phyloP scores from a whole-genome alignment of 257 asterid genomes.

The Verbena officinalis region DNA sequence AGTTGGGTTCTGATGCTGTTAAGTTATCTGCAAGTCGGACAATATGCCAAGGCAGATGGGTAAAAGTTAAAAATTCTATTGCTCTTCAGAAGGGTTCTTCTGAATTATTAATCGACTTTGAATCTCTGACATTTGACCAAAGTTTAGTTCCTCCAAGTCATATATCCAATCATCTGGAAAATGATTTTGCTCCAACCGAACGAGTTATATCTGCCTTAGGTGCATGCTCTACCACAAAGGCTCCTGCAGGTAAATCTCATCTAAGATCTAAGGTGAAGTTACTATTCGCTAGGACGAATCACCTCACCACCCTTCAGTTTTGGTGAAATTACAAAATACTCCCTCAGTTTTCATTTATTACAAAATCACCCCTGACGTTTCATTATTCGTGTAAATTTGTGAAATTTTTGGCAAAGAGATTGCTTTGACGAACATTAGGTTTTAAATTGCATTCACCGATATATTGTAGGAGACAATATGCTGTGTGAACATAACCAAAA shows the following conservation, averaged over 20 bases:
- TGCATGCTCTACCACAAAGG: slow-evolving; percentile 51
- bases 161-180: slow-evolving; percentile 34
- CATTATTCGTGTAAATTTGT: too few relatives aligned
- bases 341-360: too few relatives aligned
- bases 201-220: slow-evolving; percentile 42
- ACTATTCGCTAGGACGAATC: neutral
- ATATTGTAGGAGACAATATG: too few relatives aligned
- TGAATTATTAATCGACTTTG: slow-evolving; percentile 55
- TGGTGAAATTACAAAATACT: too few relatives aligned
- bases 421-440: too few relatives aligned
- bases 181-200: slow-evolving; percentile 41
- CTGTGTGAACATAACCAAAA: too few relatives aligned
- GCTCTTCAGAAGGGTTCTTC: slow-evolving; percentile 48
- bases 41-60: slow-evolving; percentile 85
- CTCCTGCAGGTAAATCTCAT: slow-evolving; percentile 61
- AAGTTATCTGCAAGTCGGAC: slow-evolving; percentile 63
- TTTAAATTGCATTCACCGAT: too few relatives aligned
- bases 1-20: slow-evolving; percentile 66
- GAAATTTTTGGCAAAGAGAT: too few relatives aligned
- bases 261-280: slow-evolving; percentile 19
- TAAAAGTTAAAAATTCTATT: slow-evolving; percentile 51
- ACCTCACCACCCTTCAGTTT: too few relatives aligned
- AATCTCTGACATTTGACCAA: slow-evolving; percentile 61
- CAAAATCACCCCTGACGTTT: too few relatives aligned
- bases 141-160: slow-evolving; percentile 67